Percentiles rank a stretch among this genome's conserved stretches.
phyloP scores from a whole-genome alignment of 73 alveolate genomes.

The Symbiodinium pilosum region DNA sequence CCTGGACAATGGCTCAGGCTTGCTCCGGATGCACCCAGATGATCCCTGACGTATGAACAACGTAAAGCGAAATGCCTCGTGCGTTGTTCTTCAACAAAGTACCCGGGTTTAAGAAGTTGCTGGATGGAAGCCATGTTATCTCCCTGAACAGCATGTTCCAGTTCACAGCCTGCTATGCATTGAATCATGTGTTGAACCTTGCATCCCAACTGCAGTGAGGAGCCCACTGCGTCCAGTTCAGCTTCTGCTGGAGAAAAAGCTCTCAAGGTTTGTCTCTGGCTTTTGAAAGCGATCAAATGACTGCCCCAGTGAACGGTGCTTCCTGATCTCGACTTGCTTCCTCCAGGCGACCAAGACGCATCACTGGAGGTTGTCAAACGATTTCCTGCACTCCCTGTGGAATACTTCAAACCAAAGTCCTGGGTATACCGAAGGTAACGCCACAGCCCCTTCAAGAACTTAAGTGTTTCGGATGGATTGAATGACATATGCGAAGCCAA shows the following conservation, averaged over 20 bases:
- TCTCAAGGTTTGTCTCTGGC: background rate
- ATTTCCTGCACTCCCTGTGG: background rate
- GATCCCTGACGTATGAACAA: background rate
- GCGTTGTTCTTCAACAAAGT: background rate
- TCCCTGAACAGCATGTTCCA: background rate
- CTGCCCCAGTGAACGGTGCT: background rate
- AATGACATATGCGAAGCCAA: background rate
- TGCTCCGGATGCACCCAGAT: too few relatives aligned
- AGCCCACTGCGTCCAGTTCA: background rate
- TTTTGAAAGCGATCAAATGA: background rate
- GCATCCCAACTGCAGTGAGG: background rate
- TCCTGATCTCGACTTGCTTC: background rate
- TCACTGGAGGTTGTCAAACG: background rate
- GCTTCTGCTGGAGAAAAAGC: background rate
- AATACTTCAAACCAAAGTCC: background rate
- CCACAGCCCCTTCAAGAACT: background rate
- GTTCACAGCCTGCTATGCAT: background rate
- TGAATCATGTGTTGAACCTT: background rate
- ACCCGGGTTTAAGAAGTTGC: background rate
- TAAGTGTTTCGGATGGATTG: background rate
- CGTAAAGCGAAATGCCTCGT: background rate
- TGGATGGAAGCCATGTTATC: background rate
- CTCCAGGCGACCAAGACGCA: background rate
- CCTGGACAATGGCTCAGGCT: too few relatives aligned
- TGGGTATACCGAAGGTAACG: background rate